Evolutionary conservation across 2,329 filamentous ascomycete species (phyloP), one percentile per base, ranked within the genome.

Genomic region (Aspergillus pseudotamarii): DNA sequence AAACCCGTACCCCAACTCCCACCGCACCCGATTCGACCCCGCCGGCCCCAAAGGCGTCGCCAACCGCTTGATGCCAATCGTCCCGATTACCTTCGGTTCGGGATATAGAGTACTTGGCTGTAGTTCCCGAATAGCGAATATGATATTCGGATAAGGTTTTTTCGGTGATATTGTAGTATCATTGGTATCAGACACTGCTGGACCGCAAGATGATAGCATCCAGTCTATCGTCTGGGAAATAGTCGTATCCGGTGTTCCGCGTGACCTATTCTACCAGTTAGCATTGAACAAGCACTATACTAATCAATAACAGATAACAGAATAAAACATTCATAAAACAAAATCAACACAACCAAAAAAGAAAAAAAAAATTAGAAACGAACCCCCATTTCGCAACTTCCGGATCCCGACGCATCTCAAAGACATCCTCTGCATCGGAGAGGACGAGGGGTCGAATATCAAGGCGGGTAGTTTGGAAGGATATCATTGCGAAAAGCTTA

Each of bases 1-100:
- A 58, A 89, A 73, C 77, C 87, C 81, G 72, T 89, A 89, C 26
- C 87, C 87, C 30, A 88, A 60, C 69, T 84, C 85, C 61, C 61
- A 66, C 19, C 48, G 48, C 4, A 51, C 23, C 26, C 51, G 45
- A 19, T 56, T 41, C 11, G 45, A 34, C 2, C 56, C 45, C 19
- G 30, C 34, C 0, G 57, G 54, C 3, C 36, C 19, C 5, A 23
- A 11, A 14, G 51, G 14, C 2, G 8, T 23, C 2, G 32, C 16
- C 26, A 55, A n/a, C 6, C 34, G 26, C 4, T 53, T 53, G 16
- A 69, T n/a, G 2, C 63, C 62, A 4, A 63, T 9, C 2, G 54
- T 56, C 4, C 57, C 64, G 38, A 67, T 50, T 1, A 68, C 46
- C 43, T 46, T 54, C 14, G 23, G 4, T 16, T 19, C 19, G 6